phyloP scores from a whole-genome alignment of 805 yeast genomes.

The Jamesozyma rosinii region DNA sequence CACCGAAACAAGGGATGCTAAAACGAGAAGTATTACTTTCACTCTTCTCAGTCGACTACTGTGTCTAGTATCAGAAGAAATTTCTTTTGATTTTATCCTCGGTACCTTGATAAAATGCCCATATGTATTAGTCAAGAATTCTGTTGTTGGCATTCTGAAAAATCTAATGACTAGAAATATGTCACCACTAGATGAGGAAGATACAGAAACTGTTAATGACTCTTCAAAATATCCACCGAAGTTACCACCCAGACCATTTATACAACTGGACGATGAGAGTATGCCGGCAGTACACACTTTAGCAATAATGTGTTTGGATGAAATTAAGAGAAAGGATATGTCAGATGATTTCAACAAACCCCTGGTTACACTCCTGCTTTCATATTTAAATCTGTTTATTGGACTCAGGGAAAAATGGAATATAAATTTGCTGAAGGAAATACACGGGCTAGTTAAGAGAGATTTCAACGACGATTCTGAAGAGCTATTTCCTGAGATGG shows the following conservation, averaged over 20 bases:
- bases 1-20: constrained; percentile 32
- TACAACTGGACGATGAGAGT: constrained; percentile 37
- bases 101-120: constrained; percentile 68
- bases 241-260: constrained; percentile 33
- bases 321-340: constrained; percentile 7
- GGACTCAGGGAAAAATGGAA: constrained; percentile 31
- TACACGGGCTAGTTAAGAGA: constrained; percentile 26
- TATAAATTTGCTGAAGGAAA: constrained; percentile 19
- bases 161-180: constrained; percentile 41
- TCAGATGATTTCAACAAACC: constrained; percentile 4
- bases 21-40: constrained; percentile 37
- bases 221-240: constrained; percentile 9
- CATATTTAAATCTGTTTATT: constrained; percentile 47
- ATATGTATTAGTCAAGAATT: constrained; percentile 48
- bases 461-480: constrained; percentile 16
- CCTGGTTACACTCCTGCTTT: constrained; percentile 31
- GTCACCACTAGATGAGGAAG: not conserved
- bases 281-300: constrained; percentile 37
- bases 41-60: constrained; percentile 57
- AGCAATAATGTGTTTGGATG: constrained; percentile 33
- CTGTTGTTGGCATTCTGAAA: constrained; percentile 57
- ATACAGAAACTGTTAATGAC: not conserved
- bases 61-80: constrained; percentile 45
- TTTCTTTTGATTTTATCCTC: constrained; percentile 49
- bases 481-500: constrained; percentile 17